These are phyloP conservation scores for Cotoneaster glaucophyllus DNA, from an alignment of 306 rosid genomes.

Conservation along the genomic window DNA sequence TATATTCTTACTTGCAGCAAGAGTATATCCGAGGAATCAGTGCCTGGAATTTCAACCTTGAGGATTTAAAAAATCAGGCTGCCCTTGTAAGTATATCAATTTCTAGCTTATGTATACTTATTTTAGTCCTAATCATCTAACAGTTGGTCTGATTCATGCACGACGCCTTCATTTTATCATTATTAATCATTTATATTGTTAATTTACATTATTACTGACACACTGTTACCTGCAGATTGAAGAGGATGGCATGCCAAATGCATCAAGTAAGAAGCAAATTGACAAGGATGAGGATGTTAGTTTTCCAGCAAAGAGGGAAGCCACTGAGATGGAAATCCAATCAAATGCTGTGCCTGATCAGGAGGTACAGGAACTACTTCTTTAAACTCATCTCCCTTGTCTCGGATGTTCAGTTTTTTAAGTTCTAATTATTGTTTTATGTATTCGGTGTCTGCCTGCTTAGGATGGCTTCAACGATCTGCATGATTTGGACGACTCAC, in stretches of 20 bases:
- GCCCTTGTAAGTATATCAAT: conserved; percentile 71
- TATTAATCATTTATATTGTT: neutral
- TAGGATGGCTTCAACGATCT: conserved; percentile 73
- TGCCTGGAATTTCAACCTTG: conserved; percentile 99
- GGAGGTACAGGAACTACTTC: conserved; percentile 41
- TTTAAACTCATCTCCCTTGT: neutral
- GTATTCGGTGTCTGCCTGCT: conserved; percentile 12
- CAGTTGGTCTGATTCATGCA: neutral
- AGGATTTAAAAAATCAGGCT: conserved; percentile 91
- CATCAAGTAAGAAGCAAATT: conserved; percentile 31
- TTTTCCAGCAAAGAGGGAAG: conserved; percentile 37
- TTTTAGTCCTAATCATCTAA: neutral
- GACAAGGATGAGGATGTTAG: conserved; percentile 34
- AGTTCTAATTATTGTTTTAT: conserved; percentile 9
- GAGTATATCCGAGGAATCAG: conserved; percentile 98
- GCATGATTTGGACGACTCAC: conserved; percentile 75
- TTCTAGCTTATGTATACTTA: conserved; percentile 1
- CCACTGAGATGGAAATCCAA: conserved; percentile 39
- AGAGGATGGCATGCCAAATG: conserved; percentile 53
- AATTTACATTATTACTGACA: neutral
- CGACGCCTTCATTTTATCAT: neutral
- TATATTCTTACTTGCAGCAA: conserved; percentile 53
- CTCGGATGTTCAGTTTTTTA: conserved; percentile 9
- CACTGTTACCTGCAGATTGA: conserved; percentile 56
- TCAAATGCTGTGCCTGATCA: conserved; percentile 40